Conservation (phyloP, 345 rosid genomes). For the Ailanthus altissimus region DNA sequence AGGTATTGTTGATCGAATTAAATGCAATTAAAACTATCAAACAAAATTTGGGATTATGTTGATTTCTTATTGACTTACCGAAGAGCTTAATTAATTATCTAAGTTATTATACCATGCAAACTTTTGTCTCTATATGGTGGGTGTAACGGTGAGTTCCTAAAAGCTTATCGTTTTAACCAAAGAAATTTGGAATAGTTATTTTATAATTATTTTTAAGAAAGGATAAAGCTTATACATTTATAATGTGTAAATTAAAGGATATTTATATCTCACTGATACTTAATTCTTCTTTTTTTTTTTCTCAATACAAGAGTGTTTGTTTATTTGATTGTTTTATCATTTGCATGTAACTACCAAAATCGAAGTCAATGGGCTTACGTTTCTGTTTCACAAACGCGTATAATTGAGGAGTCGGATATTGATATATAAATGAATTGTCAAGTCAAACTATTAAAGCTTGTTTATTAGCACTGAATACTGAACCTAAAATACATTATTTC, state of each 20-base stretch:
- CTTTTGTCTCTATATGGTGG: background rate
- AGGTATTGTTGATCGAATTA: no score
- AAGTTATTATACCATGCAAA: background rate
- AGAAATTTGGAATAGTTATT: background rate
- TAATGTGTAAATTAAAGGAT: no score
- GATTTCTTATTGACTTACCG: no score
- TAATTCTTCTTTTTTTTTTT: no score
- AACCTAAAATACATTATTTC: constrained; percentile 17
- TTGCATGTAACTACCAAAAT: constrained; percentile 5
- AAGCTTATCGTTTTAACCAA: background rate
- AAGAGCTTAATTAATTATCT: no score
- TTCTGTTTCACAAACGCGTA: background rate
- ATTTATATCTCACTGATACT: background rate
- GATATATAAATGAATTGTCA: constrained; percentile 19
- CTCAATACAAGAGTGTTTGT: no score
- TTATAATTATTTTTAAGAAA: background rate
- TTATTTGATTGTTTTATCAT: background rate
- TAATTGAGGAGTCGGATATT: background rate
- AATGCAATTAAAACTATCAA: no score
- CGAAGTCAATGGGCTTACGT: constrained; percentile 22
- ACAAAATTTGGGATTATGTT: no score
- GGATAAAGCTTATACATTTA: background rate
- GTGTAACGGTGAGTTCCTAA: background rate
- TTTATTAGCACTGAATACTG: background rate
- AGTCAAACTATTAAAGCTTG: constrained; percentile 3